phyloP scores from a whole-genome alignment of 2,329 filamentous ascomycete species.

The Seiridium cupressi region DNA sequence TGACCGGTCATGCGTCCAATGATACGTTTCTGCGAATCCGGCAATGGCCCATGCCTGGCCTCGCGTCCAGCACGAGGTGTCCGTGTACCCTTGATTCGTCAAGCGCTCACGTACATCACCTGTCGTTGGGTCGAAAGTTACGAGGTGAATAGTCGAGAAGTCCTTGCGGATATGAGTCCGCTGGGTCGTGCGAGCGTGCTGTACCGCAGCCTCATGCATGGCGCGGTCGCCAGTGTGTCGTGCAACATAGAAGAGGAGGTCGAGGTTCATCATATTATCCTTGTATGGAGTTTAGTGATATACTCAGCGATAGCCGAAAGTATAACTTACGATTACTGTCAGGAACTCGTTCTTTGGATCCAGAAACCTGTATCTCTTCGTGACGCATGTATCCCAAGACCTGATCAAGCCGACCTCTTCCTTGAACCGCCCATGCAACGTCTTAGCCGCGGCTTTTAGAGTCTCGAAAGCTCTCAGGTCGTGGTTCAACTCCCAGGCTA shows the following conservation, averaged over 20 bases:
- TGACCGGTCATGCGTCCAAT: slow-evolving; percentile 39
- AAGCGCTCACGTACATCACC: slow-evolving; percentile 37
- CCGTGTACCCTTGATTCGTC: slow-evolving; percentile 44
- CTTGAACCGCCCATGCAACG: slow-evolving; percentile 35
- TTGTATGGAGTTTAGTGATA: slow-evolving; percentile 5
- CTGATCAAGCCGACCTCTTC: slow-evolving; percentile 30
- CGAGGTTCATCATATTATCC: slow-evolving; percentile 41
- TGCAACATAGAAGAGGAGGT: slow-evolving; percentile 40
- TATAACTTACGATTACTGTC: slow-evolving; percentile 35
- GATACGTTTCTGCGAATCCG: slow-evolving; percentile 44
- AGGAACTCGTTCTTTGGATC: slow-evolving; percentile 35
- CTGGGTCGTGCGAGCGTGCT: slow-evolving; percentile 37
- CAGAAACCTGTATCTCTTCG: slow-evolving; percentile 33
- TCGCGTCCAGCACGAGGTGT: slow-evolving; percentile 43
- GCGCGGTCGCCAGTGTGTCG: slow-evolving; percentile 25
- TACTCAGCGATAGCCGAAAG: background rate
- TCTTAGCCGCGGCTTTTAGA: slow-evolving; percentile 31
- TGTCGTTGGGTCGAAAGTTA: slow-evolving; percentile 41
- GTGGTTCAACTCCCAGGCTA: slow-evolving; percentile 35
- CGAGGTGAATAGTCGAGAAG: slow-evolving; percentile 38
- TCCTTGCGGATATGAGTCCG: slow-evolving; percentile 37
- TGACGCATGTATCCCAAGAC: slow-evolving; percentile 43
- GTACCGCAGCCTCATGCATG: slow-evolving; percentile 32
- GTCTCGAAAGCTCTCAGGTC: slow-evolving; percentile 33
- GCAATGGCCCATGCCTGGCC: slow-evolving; percentile 49